Percentiles rank a stretch among this genome's conserved stretches.
phyloP scores from a whole-genome alignment of 805 yeast genomes.

The Ogataea paraovalis region DNA sequence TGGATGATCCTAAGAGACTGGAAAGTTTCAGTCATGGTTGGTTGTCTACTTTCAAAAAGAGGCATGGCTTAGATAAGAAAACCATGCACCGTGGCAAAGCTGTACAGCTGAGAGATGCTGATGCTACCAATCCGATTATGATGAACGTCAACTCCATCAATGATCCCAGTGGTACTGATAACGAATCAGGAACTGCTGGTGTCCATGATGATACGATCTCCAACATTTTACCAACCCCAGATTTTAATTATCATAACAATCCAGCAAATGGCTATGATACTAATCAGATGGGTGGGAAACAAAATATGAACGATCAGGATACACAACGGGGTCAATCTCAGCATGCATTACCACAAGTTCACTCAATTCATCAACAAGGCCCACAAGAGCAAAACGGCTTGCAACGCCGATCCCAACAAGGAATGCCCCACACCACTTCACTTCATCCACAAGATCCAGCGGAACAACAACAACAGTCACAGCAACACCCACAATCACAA shows the following conservation, averaged over 20 bases:
- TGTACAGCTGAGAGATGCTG: not conserved
- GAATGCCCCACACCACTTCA: not conserved
- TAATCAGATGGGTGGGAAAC: not conserved
- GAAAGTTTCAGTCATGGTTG: slow-evolving; percentile 59
- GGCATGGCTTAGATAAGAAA: slow-evolving; percentile 37
- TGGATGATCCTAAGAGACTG: slow-evolving; percentile 55
- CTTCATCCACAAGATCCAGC: not conserved
- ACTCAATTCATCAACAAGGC: not conserved
- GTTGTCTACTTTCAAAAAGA: slow-evolving; percentile 56
- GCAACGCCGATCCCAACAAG: not conserved
- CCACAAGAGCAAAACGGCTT: not conserved
- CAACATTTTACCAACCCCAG: slow-evolving; percentile 14
- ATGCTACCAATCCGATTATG: not conserved
- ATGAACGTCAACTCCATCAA: not conserved
- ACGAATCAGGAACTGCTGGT: not conserved
- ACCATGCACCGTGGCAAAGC: slow-evolving; percentile 7
- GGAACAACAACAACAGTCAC: not conserved
- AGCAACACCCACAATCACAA: not conserved
- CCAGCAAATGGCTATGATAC: slow-evolving; percentile 4
- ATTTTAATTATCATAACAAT: slow-evolving; percentile 8
- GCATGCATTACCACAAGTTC: slow-evolving; percentile 1
- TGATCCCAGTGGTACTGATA: not conserved
- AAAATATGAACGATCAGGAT: slow-evolving; percentile 5
- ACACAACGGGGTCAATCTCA: slow-evolving; percentile 3
- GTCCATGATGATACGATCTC: slow-evolving; percentile 6